Evolutionary conservation across 1,139 yeast species (phyloP).

Genomic region (Protomyces lactucae-debilis): DNA sequence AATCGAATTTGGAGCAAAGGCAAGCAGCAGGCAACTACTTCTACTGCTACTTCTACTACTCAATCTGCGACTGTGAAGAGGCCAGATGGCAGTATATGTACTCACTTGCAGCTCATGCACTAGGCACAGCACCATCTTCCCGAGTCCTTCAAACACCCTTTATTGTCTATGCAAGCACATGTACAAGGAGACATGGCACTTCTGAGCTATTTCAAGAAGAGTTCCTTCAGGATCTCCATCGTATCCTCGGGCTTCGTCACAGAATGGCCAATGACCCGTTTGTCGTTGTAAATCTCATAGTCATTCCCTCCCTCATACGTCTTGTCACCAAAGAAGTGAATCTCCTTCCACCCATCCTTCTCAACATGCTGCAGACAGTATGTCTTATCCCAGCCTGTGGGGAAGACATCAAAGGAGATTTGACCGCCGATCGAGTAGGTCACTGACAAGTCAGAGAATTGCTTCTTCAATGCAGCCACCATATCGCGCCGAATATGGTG

Average conservation of each 20-base stretch:
- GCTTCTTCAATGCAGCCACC: slow-evolving; percentile 75
- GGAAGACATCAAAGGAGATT: slow-evolving; percentile 98
- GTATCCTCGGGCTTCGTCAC: slow-evolving; percentile 88
- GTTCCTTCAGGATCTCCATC: slow-evolving; percentile 71
- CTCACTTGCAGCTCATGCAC: not conserved
- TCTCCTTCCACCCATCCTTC: slow-evolving; percentile 72
- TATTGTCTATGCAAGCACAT: too few species aligned
- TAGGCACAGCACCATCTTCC: too few species aligned
- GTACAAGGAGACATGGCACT: not conserved
- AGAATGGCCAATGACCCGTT: slow-evolving; percentile 92
- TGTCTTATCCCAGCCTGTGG: slow-evolving; percentile 99
- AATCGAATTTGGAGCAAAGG: not conserved
- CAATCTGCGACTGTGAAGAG: not conserved
- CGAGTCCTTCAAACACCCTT: too few species aligned
- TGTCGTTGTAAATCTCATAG: slow-evolving; percentile 87
- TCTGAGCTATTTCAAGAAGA: slow-evolving; percentile 45
- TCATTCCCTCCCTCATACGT: slow-evolving; percentile 95
- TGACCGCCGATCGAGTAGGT: slow-evolving; percentile 93
- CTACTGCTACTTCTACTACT: too few species aligned
- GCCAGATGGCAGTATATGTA: not conserved
- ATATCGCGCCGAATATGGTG: slow-evolving; percentile 74
- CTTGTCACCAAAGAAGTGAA: slow-evolving; percentile 99
- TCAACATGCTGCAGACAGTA: slow-evolving; percentile 91
- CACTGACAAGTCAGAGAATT: slow-evolving; percentile 75
- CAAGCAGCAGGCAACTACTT: not conserved